Evolutionary conservation across 148 eudicot genomes (phyloP), one percentile per base, ranked within the genome.

Genomic region (Persicaria maculosa): DNA sequence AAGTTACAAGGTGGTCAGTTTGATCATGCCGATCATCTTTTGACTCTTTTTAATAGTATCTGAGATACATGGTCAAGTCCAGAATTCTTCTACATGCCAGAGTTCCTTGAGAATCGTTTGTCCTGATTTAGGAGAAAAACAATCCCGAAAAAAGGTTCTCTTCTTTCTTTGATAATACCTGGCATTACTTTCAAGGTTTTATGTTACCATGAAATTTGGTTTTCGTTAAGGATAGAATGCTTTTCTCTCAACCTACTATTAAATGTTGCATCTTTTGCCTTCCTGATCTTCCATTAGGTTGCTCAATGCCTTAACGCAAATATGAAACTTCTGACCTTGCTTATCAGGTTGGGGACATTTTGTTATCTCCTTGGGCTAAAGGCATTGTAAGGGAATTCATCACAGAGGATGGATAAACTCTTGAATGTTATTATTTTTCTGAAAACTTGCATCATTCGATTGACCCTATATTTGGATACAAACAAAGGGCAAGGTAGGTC

Each of bases 1-100:
- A 96, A 90, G 87, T 87, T 96, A 73, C 99, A 96, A 81, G 97
- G 99, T 77, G 99, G 99, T 65, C 97, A 96, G 81, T 96, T 96
- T 88, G 99, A 96, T 81, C 99, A 96, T 82, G 99, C 99, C 76
- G 99, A 96, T 78, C 99, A 97, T 70, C 97, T 96, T 25, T 25
- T 25, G n/a, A 25, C 31, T 25, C 31, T 25, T 72, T 96, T 96
- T 77, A 96, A 90, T 83, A 92, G 89, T 77, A 72, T 96, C 53
- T 81, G 88, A 6, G 97, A 92, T 76, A 96, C 99, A 46, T 96
- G 99, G 99, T 78, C 71, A 72, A 96, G 99, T 78, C 99, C 99
- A 43, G 99, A 96, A 77, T 96, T 96, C 79, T 96, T 87, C 82
- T 96, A 96, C 83, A 83, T 96, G 97, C 97, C 99, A 20, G 99